A percentile compares a stretch with the other conserved stretches of the same genome.
These are phyloP conservation scores for Didymella lethalis DNA, from an alignment of 2,329 filamentous ascomycete species.

Conservation along the genomic window DNA sequence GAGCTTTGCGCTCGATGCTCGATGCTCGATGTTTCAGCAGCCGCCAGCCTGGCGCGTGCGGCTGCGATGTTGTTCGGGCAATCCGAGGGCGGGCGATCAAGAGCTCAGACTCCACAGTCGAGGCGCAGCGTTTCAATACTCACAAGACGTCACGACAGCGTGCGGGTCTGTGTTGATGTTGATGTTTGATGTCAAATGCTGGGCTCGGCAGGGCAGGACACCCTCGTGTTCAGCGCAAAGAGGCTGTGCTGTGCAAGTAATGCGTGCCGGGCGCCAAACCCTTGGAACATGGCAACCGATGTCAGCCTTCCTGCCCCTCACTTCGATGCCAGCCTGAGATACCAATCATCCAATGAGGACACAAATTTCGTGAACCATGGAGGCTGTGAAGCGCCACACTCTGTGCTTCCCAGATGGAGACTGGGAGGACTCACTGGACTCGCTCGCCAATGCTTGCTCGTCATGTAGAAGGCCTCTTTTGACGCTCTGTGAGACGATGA, in stretches of 20 bases:
- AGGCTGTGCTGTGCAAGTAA: constrained; percentile 34
- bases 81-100: constrained; percentile 21
- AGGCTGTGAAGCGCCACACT: constrained; percentile 34
- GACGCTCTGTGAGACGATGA: background rate
- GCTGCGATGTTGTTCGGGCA: constrained; percentile 23
- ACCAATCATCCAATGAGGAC: constrained; percentile 22
- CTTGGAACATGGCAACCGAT: constrained; percentile 33
- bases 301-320: constrained; percentile 34
- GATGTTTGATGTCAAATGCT: constrained; percentile 29
- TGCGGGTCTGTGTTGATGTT: constrained; percentile 30
- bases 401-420: constrained; percentile 3
- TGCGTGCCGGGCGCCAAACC: constrained; percentile 18
- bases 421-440: constrained; percentile 6
- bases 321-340: constrained; percentile 27
- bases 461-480: constrained; percentile 1
- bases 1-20: background rate
- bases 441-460: constrained; percentile 3
- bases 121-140: constrained; percentile 34
- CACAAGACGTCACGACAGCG: constrained; percentile 28
- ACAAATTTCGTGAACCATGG: constrained; percentile 17
- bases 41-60: constrained; percentile 37
- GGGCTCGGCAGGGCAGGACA: background rate
- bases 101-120: constrained; percentile 31
- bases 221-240: background rate
- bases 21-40: constrained; percentile 25